Conservation (phyloP, 225 moss, liverwort and hornwort species). For the Polytrichum formosum region DNA sequence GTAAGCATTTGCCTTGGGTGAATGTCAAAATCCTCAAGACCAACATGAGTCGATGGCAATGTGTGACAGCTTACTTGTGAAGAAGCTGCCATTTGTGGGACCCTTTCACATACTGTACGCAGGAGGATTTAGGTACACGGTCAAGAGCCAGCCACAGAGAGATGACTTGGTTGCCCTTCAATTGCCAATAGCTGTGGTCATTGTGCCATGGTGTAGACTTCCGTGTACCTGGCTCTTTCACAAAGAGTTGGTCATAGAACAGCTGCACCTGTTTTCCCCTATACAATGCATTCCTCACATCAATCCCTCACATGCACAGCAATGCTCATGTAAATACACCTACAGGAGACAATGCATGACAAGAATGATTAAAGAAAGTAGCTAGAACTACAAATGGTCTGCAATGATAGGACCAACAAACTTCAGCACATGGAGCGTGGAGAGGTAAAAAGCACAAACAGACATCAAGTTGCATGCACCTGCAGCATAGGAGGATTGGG, state of each 20-base stretch:
- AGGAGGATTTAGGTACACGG: slow-evolving; percentile 69
- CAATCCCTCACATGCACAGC: background rate
- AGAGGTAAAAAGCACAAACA: too few relatives aligned
- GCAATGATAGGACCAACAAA: too few relatives aligned
- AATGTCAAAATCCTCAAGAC: too few relatives aligned
- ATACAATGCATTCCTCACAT: slow-evolving; percentile 3
- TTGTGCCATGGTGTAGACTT: slow-evolving; percentile 96
- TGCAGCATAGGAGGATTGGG: too few relatives aligned
- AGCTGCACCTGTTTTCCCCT: slow-evolving; percentile 83
- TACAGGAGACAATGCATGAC: background rate
- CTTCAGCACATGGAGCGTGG: too few relatives aligned
- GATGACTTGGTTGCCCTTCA: slow-evolving; percentile 82
- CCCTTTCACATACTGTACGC: slow-evolving; percentile 94
- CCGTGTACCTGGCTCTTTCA: slow-evolving; percentile 94
- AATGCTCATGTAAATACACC: background rate
- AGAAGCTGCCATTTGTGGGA: slow-evolving; percentile 97
- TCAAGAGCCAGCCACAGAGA: slow-evolving; percentile 97
- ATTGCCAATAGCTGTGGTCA: slow-evolving; percentile 98
- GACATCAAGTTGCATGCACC: too few relatives aligned
- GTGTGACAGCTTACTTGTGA: slow-evolving; percentile 62
- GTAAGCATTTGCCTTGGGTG: too few relatives aligned
- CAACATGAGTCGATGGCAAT: too few relatives aligned
- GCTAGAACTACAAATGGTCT: too few relatives aligned
- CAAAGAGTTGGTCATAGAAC: slow-evolving; percentile 92
- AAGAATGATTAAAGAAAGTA: too few relatives aligned